Evolutionary conservation across 2,329 filamentous ascomycete species (phyloP).

Genomic region (Beauveria sp.): DNA sequence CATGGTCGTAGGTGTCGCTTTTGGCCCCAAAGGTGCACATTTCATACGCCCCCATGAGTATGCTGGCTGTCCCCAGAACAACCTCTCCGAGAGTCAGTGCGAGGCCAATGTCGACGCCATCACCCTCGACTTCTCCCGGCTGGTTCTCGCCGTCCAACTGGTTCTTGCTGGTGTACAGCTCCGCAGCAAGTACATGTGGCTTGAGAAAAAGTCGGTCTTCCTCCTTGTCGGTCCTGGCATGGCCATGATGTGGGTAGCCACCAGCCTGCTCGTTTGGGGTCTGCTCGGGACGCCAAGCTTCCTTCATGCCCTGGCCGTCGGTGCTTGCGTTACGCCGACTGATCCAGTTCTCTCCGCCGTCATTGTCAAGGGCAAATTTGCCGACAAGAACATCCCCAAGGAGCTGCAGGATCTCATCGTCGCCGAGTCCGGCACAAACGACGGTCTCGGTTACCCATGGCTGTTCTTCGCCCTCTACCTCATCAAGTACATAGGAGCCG

Average conservation of each 20-base stretch:
- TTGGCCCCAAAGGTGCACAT: slow-evolving; percentile 71
- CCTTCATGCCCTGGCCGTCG: slow-evolving; percentile 71
- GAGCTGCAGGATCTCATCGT: slow-evolving; percentile 74
- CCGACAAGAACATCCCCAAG: slow-evolving; percentile 80
- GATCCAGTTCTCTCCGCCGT: slow-evolving; percentile 83
- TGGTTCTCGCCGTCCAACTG: slow-evolving; percentile 85
- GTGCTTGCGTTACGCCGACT: slow-evolving; percentile 84
- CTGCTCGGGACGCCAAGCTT: slow-evolving; percentile 65
- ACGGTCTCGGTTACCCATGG: slow-evolving; percentile 84
- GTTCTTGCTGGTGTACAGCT: slow-evolving; percentile 84
- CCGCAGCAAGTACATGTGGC: slow-evolving; percentile 70
- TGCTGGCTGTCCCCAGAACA: slow-evolving; percentile 35
- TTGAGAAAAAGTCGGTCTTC: slow-evolving; percentile 68
- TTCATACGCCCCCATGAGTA: slow-evolving; percentile 71
- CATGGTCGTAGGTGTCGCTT: slow-evolving; percentile 66
- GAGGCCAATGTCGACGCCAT: slow-evolving; percentile 57
- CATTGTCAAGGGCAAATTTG: slow-evolving; percentile 90
- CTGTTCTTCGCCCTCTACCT: slow-evolving; percentile 78
- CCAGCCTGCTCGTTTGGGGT: slow-evolving; percentile 70
- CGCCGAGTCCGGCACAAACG: slow-evolving; percentile 80
- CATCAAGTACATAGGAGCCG: slow-evolving; percentile 63
- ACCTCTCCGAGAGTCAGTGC: slow-evolving; percentile 22
- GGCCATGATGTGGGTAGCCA: slow-evolving; percentile 78
- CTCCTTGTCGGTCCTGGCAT: slow-evolving; percentile 78
- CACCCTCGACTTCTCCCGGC: slow-evolving; percentile 75